Conservation (phyloP, 2,329 filamentous ascomycete genomes). For the Coccinonectria pachysandricola region DNA sequence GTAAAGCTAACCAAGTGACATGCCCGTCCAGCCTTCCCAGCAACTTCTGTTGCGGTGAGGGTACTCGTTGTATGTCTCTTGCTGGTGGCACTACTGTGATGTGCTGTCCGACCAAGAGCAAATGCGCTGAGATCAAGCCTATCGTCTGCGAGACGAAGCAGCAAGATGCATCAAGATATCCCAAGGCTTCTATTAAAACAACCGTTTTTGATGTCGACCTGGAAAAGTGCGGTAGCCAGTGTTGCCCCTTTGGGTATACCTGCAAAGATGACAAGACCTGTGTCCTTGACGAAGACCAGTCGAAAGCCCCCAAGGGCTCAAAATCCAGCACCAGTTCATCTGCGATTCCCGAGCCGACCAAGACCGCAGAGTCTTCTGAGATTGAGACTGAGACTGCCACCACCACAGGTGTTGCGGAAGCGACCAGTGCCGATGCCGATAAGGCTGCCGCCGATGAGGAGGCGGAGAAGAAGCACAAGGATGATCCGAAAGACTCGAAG, state of each 20-base stretch:
- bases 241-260: constrained; percentile 64
- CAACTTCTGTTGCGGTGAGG: constrained; percentile 55
- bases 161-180: constrained; percentile 48
- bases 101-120: constrained; percentile 53
- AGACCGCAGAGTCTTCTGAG: constrained; percentile 13
- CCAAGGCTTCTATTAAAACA: constrained; percentile 55
- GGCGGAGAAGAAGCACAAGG: constrained; percentile 1
- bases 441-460: constrained; percentile 5
- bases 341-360: constrained; percentile 11
- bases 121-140: constrained; percentile 51
- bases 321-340: constrained; percentile 12
- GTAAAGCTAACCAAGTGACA: constrained; percentile 38
- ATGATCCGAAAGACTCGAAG: constrained; percentile 12
- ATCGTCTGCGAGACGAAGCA: constrained; percentile 53
- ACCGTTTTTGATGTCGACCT: constrained; percentile 48
- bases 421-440: constrained; percentile 9
- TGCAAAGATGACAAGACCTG: constrained; percentile 47
- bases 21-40: constrained; percentile 48
- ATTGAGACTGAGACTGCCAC: constrained; percentile 12
- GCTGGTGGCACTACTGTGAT: constrained; percentile 56
- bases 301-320: constrained; percentile 23
- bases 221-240: constrained; percentile 45
- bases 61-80: constrained; percentile 47
- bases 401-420: too few relatives aligned
- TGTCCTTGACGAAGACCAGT: constrained; percentile 40